phyloP scores from a whole-genome alignment of 2,329 filamentous ascomycete genomes.

The Colletotrichum eleusines region DNA sequence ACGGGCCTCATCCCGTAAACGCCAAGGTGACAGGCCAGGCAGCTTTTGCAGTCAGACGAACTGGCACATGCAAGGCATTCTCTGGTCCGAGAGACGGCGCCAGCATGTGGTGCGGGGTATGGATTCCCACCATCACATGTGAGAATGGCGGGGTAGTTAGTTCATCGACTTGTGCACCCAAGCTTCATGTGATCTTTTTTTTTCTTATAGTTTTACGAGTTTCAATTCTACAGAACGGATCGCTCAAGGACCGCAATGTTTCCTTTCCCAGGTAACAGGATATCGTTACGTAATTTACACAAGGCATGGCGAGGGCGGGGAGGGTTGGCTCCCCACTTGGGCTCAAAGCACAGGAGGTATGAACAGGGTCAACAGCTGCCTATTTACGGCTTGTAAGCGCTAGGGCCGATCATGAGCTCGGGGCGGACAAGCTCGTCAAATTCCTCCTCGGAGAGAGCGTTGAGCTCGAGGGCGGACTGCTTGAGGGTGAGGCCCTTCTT shows the following conservation, averaged over 20 bases:
- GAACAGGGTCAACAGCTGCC: not conserved
- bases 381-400: constrained; percentile 66
- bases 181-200: not conserved
- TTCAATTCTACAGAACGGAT: constrained; percentile 28
- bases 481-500: constrained; percentile 97
- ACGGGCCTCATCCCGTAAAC: too few relatives aligned
- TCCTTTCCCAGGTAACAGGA: constrained; percentile 38
- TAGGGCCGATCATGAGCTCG: constrained; percentile 94
- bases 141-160: constrained; percentile 10
- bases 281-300: constrained; percentile 40
- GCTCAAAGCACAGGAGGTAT: constrained; percentile 15
- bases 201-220: constrained; percentile 13
- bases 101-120: constrained; percentile 9
- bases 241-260: constrained; percentile 35
- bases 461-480: constrained; percentile 91
- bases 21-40: not conserved
- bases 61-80: not conserved
- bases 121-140: constrained; percentile 10
- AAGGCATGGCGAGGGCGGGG: not conserved
- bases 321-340: constrained; percentile 1
- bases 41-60: not conserved
- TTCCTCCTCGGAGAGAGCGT: constrained; percentile 88
- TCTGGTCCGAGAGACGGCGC: not conserved
- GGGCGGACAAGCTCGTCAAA: constrained; percentile 92
- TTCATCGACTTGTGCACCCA: not conserved